Percentiles rank a stretch among this genome's conserved stretches.
Evolutionary conservation across 106 monocot genomes (phyloP).

Genomic region (Phalaenopsis aphrodite): DNA sequence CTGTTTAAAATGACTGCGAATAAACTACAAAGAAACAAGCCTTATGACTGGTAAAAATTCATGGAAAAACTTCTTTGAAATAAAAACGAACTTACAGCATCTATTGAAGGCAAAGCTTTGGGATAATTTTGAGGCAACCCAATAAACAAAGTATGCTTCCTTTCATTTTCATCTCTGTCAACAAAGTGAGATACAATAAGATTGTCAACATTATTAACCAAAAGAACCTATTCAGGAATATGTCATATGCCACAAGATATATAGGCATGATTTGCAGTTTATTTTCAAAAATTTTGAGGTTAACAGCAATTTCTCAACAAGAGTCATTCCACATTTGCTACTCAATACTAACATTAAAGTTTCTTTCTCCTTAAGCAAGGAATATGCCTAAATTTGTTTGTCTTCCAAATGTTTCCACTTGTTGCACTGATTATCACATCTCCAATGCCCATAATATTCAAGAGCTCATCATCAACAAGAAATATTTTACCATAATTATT

Average conservation of each 20-base stretch:
- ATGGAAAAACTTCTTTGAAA: not conserved
- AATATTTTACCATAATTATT: too few relatives aligned
- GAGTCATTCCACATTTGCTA: not conserved
- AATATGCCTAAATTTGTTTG: too few relatives aligned
- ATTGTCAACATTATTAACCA: not conserved
- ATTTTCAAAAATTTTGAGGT: not conserved
- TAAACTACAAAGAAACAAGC: not conserved
- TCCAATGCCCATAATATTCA: too few relatives aligned
- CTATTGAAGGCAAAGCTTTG: conserved; percentile 2
- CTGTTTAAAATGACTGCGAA: not conserved
- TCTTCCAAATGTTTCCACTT: too few relatives aligned
- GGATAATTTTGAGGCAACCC: conserved; percentile 6
- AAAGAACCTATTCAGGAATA: not conserved
- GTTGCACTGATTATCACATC: too few relatives aligned
- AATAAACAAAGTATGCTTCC: conserved; percentile 4
- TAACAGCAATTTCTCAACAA: not conserved
- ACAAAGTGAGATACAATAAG: not conserved
- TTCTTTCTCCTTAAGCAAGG: not conserved
- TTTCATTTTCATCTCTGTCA: conserved; percentile 10
- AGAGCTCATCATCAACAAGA: too few relatives aligned
- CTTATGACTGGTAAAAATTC: not conserved
- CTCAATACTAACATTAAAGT: not conserved
- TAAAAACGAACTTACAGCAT: not conserved
- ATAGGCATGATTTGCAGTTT: not conserved
- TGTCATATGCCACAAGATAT: not conserved